Percentiles rank a stretch among this genome's conserved stretches.
phyloP scores from a whole-genome alignment of 352 stramenopile genomes.

The Nothophytophthora sp. region DNA sequence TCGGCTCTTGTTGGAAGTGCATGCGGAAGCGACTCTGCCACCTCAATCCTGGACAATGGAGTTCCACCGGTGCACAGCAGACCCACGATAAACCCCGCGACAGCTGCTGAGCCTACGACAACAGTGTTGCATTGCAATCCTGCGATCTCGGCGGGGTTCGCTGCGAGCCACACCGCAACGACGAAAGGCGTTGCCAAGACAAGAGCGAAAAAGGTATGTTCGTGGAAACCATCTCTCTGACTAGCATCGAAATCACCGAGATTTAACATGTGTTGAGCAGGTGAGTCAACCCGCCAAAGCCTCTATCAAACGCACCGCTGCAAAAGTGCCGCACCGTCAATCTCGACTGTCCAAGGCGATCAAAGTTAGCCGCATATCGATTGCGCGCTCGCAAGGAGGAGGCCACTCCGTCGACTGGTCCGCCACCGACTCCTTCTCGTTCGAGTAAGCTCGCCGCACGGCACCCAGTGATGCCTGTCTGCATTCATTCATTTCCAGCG shows the following conservation, averaged over 20 bases:
- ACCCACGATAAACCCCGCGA: too few species aligned
- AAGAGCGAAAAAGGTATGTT: slow-evolving; percentile 21
- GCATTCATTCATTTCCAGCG: too few species aligned
- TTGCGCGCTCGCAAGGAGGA: slow-evolving; percentile 18
- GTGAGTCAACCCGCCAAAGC: slow-evolving; percentile 8
- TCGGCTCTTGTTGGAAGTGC: too few species aligned
- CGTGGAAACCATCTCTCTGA: neutral
- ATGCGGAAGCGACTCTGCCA: too few species aligned
- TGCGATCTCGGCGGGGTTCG: neutral
- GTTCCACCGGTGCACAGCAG: too few species aligned
- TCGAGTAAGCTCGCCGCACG: slow-evolving; percentile 30
- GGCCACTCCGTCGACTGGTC: slow-evolving; percentile 33
- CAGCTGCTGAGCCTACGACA: too few species aligned
- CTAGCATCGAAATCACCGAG: slow-evolving; percentile 2
- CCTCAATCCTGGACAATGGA: too few species aligned
- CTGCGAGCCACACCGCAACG: slow-evolving; percentile 1
- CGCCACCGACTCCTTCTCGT: slow-evolving; percentile 39
- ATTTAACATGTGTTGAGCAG: slow-evolving; percentile 10
- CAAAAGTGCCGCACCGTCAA: slow-evolving; percentile 16
- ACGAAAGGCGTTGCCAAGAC: slow-evolving; percentile 3
- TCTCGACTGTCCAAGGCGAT: slow-evolving; percentile 12
- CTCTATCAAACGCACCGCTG: slow-evolving; percentile 15
- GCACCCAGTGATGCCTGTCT: neutral
- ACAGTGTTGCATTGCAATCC: too few species aligned
- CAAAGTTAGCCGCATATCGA: slow-evolving; percentile 13